These are phyloP conservation scores for Endocalyx cinctus DNA, from an alignment of 2,329 filamentous ascomycete genomes.

Conservation along the genomic window DNA sequence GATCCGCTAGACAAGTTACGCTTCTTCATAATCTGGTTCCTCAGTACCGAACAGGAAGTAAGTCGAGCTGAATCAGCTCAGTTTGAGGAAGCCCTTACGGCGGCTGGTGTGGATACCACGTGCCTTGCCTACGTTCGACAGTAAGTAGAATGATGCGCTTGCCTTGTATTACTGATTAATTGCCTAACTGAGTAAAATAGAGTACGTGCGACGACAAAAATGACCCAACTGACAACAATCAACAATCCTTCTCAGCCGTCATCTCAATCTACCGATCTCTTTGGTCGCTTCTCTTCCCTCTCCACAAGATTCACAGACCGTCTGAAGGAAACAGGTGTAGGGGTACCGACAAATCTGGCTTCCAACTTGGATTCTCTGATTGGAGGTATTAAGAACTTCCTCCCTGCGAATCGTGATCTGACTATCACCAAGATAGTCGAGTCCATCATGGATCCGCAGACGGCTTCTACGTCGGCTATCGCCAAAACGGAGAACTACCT, in stretches of 20 bases:
- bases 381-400: slow-evolving; percentile 94
- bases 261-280: slow-evolving; percentile 72
- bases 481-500: slow-evolving; percentile 95
- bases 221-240: slow-evolving; percentile 95
- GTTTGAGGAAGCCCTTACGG: slow-evolving; percentile 78
- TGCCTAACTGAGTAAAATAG: slow-evolving; percentile 32
- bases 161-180: slow-evolving; percentile 7
- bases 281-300: slow-evolving; percentile 88
- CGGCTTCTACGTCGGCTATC: slow-evolving; percentile 85
- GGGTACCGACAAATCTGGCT: slow-evolving; percentile 59
- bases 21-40: slow-evolving; percentile 93
- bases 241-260: slow-evolving; percentile 66
- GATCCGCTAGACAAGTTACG: slow-evolving; percentile 85
- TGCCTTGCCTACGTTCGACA: slow-evolving; percentile 83
- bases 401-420: slow-evolving; percentile 92
- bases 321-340: slow-evolving; percentile 82
- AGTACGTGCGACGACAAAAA: slow-evolving; percentile 89
- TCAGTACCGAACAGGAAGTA: slow-evolving; percentile 89
- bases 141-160: slow-evolving; percentile 42
- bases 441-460: slow-evolving; percentile 92
- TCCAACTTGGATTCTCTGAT: slow-evolving; percentile 92
- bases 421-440: slow-evolving; percentile 98
- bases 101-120: slow-evolving; percentile 69
- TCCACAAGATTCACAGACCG: slow-evolving; percentile 89
- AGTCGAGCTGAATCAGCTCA: slow-evolving; percentile 75